Conservation (phyloP, 148 eudicot species). For the Amaranthus palmeri region DNA sequence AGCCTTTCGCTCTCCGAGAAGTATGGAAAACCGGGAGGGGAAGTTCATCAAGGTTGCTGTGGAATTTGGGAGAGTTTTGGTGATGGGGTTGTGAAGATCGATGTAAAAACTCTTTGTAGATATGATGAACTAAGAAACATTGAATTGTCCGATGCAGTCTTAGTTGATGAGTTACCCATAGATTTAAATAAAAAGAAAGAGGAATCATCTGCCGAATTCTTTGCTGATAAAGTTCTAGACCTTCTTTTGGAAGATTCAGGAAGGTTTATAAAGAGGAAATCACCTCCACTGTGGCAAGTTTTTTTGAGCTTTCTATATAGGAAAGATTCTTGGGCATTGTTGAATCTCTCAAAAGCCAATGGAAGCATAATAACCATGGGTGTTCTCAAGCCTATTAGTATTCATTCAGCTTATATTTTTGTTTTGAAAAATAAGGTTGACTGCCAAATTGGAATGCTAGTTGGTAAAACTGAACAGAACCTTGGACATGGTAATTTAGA, state of each 20-base stretch:
- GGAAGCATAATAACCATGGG: constrained; percentile 42
- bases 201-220: constrained; percentile 30
- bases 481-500: constrained; percentile 13
- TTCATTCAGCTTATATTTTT: constrained; percentile 54
- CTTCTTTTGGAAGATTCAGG: constrained; percentile 42
- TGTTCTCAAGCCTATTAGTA: constrained; percentile 63
- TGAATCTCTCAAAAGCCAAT: constrained; percentile 42
- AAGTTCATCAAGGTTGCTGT: constrained; percentile 19
- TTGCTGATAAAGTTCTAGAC: constrained; percentile 64
- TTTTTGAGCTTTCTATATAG: constrained; percentile 62
- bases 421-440: constrained; percentile 28
- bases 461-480: constrained; percentile 21
- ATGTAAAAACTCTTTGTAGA: constrained; percentile 41
- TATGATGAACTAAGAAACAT: constrained; percentile 18
- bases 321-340: constrained; percentile 52
- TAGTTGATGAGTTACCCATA: constrained; percentile 37
- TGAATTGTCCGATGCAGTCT: constrained; percentile 29
- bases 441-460: constrained; percentile 12
- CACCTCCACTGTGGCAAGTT: constrained; percentile 69
- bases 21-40: constrained; percentile 23
- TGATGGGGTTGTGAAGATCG: constrained; percentile 38
- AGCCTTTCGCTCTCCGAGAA: constrained; percentile 25
- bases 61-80: constrained; percentile 30
- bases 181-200: constrained; percentile 34
- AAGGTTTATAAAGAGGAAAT: constrained; percentile 25